phyloP scores from a whole-genome alignment of 306 rosid genomes.

The Acacia melanoxylon region DNA sequence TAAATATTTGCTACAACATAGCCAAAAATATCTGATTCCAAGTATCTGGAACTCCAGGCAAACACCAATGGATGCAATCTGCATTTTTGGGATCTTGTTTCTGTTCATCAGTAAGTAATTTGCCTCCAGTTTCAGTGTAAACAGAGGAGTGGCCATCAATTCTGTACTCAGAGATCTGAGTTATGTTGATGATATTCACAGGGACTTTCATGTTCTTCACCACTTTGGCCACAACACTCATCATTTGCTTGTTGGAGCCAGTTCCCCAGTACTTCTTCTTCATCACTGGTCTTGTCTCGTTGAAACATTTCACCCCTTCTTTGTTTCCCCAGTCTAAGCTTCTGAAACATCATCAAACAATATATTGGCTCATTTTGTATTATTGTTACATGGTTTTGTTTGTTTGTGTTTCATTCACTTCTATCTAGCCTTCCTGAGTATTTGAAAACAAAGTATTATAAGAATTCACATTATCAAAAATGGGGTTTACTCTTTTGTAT shows the following conservation, averaged over 20 bases:
- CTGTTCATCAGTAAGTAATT: slow-evolving; percentile 54
- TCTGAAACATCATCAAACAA: slow-evolving; percentile 28
- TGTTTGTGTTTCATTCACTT: not conserved
- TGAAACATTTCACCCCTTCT: slow-evolving; percentile 46
- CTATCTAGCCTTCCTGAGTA: not conserved
- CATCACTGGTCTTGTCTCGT: slow-evolving; percentile 62
- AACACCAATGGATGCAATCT: slow-evolving; percentile 98
- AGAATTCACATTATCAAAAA: not conserved
- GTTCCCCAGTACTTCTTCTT: slow-evolving; percentile 83
- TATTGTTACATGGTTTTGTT: not conserved
- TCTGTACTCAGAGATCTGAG: slow-evolving; percentile 85
- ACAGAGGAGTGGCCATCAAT: slow-evolving; percentile 83
- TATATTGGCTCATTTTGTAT: not conserved
- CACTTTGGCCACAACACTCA: slow-evolving; percentile 71
- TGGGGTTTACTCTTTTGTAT: not conserved
- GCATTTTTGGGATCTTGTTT: slow-evolving; percentile 72
- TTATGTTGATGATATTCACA: slow-evolving; percentile 64
- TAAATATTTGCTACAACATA: slow-evolving; percentile 48
- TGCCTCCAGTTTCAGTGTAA: slow-evolving; percentile 73
- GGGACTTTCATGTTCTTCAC: slow-evolving; percentile 72
- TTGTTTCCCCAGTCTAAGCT: slow-evolving; percentile 50
- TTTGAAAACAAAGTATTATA: not conserved
- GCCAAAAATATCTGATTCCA: slow-evolving; percentile 93
- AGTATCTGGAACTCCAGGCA: slow-evolving; percentile 89
- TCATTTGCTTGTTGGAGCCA: slow-evolving; percentile 72